Conservation (phyloP, 352 stramenopile species). For the Phytophthora chlamydospora region DNA sequence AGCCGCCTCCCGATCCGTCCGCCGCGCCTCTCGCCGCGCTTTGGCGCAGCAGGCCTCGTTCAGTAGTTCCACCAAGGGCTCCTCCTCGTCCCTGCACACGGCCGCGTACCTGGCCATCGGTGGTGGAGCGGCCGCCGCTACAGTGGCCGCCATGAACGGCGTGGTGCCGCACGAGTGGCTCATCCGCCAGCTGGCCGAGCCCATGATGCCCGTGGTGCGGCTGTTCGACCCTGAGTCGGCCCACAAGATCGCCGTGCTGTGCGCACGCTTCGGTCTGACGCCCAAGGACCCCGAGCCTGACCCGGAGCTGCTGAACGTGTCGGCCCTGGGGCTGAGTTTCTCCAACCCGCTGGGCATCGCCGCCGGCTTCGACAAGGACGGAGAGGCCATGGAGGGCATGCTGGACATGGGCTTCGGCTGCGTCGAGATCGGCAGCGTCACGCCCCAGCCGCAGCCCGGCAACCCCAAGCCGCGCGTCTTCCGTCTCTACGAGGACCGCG, state of each 20-base stretch:
- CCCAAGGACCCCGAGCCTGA: slow-evolving; percentile 69
- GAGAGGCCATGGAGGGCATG: slow-evolving; percentile 92
- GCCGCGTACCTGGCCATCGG: slow-evolving; percentile 47
- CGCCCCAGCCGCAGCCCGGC: slow-evolving; percentile 91
- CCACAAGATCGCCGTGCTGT: slow-evolving; percentile 86
- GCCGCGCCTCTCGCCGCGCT: slow-evolving; percentile 9
- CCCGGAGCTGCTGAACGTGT: slow-evolving; percentile 57
- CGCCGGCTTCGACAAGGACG: slow-evolving; percentile 98
- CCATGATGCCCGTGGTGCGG: slow-evolving; percentile 82
- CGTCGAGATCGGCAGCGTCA: slow-evolving; percentile 96
- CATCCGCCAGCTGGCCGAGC: slow-evolving; percentile 70
- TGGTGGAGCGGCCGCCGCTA: slow-evolving; percentile 57
- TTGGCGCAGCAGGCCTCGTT: slow-evolving; percentile 7
- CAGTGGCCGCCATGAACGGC: slow-evolving; percentile 66
- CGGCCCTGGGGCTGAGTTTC: slow-evolving; percentile 80
- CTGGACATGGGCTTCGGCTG: slow-evolving; percentile 95
- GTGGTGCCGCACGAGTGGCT: slow-evolving; percentile 80
- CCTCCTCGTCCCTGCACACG: slow-evolving; percentile 25
- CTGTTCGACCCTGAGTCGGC: slow-evolving; percentile 87
- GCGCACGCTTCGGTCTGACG: slow-evolving; percentile 69
- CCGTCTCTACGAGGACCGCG: slow-evolving; percentile 93
- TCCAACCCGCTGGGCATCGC: slow-evolving; percentile 95
- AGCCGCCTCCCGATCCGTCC: slow-evolving; percentile 9
- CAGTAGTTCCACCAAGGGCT: slow-evolving; percentile 25
- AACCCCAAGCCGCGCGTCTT: slow-evolving; percentile 98